Conservation (phyloP, 495 filamentous ascomycete genomes). For the Peziza echinospora region DNA sequence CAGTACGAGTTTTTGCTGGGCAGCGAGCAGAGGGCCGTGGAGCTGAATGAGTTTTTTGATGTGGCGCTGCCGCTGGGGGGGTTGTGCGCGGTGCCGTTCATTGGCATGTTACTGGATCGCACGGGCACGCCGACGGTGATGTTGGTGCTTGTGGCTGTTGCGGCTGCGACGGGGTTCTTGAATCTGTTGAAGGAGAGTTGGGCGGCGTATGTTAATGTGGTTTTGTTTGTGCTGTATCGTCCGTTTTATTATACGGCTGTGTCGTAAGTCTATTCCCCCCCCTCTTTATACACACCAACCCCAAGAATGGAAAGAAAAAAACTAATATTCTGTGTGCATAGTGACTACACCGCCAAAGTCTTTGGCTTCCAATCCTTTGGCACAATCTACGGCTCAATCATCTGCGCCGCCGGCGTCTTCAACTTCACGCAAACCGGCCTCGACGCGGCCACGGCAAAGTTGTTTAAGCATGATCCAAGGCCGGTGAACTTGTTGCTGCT, state of each 20-base stretch:
- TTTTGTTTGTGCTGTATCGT: conserved; percentile 56
- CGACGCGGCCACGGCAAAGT: conserved; percentile 55
- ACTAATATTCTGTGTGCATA: background rate
- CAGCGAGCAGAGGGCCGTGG: conserved; percentile 32
- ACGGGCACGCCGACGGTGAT: conserved; percentile 55
- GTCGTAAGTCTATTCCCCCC: conserved; percentile 30
- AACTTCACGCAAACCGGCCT: conserved; percentile 73
- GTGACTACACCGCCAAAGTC: conserved; percentile 79
- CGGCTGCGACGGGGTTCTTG: conserved; percentile 57
- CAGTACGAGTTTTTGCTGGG: conserved; percentile 69
- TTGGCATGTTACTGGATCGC: conserved; percentile 61
- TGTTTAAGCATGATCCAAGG: conserved; percentile 48
- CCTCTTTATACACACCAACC: too few relatives aligned
- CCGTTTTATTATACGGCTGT: conserved; percentile 61
- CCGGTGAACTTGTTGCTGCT: conserved; percentile 60
- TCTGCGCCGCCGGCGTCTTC: conserved; percentile 65
- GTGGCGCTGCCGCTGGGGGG: conserved; percentile 73
- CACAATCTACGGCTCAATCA: conserved; percentile 86
- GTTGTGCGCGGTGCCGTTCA: conserved; percentile 66
- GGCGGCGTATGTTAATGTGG: conserved; percentile 54
- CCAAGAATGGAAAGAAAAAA: too few relatives aligned
- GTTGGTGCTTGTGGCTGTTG: conserved; percentile 43
- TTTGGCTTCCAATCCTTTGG: conserved; percentile 93
- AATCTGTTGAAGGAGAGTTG: conserved; percentile 46
- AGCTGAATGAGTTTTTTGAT: conserved; percentile 73